Percentiles rank a stretch among this genome's conserved stretches.
Evolutionary conservation across 768 basidiomycete species (phyloP).

Genomic region (Rhodotorula paludigena): DNA sequence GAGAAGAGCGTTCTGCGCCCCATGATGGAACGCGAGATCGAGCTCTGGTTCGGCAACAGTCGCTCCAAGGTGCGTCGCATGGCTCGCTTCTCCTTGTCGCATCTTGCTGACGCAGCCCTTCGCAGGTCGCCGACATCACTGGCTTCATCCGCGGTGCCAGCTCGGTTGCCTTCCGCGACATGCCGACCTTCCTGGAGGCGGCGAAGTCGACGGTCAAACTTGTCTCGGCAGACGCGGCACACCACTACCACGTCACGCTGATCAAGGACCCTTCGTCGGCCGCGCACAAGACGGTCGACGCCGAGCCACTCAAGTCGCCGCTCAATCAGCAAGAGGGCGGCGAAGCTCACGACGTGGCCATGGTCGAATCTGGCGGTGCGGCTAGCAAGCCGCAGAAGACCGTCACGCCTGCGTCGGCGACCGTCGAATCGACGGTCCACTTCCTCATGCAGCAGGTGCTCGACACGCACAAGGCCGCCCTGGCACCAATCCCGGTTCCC

Average conservation of each 20-base stretch:
- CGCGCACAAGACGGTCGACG: conserved; percentile 5
- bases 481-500: conserved; percentile 32
- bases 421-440: conserved; percentile 51
- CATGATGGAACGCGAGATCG: conserved; percentile 78
- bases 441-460: conserved; percentile 69
- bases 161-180: conserved; percentile 74
- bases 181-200: conserved; percentile 67
- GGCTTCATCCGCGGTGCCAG: conserved; percentile 71
- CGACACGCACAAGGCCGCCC: conserved; percentile 55
- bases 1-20: conserved; percentile 60
- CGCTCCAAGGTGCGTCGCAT: conserved; percentile 45
- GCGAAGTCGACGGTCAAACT: conserved; percentile 69
- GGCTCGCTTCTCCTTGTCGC: neutral
- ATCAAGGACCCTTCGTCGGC: conserved; percentile 50
- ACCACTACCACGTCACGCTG: conserved; percentile 56
- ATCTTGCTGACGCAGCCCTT: too few relatives aligned
- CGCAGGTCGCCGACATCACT: conserved; percentile 57
- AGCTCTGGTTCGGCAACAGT: conserved; percentile 62
- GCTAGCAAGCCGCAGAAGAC: conserved; percentile 13
- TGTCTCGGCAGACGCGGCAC: conserved; percentile 57
- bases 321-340: conserved; percentile 13
- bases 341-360: conserved; percentile 9
- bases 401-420: conserved; percentile 45
- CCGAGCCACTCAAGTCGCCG: conserved; percentile 26
- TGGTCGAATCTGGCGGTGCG: conserved; percentile 14